Conservation (phyloP, 768 basidiomycete species). For the Boletus huronensis region DNA sequence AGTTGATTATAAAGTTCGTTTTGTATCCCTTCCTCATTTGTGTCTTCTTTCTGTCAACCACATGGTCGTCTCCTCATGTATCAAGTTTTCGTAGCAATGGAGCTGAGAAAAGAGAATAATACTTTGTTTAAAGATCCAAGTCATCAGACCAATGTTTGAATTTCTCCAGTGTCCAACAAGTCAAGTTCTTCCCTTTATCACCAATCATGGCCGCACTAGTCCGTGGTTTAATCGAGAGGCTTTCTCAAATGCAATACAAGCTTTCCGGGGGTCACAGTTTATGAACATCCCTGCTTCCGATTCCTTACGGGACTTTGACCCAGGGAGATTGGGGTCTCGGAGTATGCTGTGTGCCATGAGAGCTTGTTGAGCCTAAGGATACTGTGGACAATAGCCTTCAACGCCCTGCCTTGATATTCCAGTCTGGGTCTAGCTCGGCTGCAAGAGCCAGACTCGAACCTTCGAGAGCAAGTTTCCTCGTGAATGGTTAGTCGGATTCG, state of each 20-base stretch:
- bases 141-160: neutral
- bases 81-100: neutral
- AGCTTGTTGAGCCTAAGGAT: neutral
- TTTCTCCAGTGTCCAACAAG: too few species aligned
- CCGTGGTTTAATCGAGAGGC: neutral
- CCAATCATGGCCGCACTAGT: too few species aligned
- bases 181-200: neutral
- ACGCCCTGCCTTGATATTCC: neutral
- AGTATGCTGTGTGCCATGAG: neutral
- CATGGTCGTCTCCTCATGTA: neutral
- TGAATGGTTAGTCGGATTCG: neutral
- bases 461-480: neutral
- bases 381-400: too few species aligned
- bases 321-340: too few species aligned
- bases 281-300: neutral
- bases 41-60: neutral
- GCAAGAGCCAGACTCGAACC: neutral
- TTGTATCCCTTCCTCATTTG: constrained; percentile 4
- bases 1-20: neutral
- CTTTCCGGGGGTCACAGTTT: neutral
- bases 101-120: neutral
- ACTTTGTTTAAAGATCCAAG: neutral
- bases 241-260: neutral
- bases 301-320: neutral
- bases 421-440: neutral